Evolutionary conservation across 805 yeast species (phyloP).

Genomic region (Kazachstania martiniae): DNA sequence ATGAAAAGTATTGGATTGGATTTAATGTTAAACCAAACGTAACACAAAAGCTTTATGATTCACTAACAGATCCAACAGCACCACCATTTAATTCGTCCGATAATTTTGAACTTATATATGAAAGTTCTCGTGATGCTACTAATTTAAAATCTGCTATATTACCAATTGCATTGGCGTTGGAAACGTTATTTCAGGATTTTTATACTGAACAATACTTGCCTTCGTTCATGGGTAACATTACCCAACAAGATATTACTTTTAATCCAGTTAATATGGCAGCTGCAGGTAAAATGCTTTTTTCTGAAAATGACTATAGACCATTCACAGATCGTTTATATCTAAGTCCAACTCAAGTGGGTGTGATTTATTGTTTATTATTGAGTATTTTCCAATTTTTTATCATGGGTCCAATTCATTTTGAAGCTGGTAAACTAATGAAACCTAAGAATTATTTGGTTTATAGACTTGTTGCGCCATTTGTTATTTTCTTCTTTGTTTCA

Average conservation of each 20-base stretch:
- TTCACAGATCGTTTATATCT: constrained; percentile 36
- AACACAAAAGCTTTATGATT: constrained; percentile 20
- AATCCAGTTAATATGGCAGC: constrained; percentile 4
- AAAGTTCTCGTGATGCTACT: constrained; percentile 51
- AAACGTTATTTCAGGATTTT: constrained; percentile 6
- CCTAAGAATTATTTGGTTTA: constrained; percentile 38
- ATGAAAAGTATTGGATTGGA: constrained; percentile 52
- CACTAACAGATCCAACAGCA: constrained; percentile 12
- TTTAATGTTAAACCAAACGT: constrained; percentile 42
- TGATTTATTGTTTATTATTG: constrained; percentile 57
- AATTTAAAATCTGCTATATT: constrained; percentile 36
- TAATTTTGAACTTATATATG: constrained; percentile 35
- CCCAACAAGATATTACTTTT: background rate
- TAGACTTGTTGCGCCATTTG: constrained; percentile 38
- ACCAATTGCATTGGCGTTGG: constrained; percentile 32
- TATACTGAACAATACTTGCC: constrained; percentile 1
- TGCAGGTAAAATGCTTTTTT: constrained; percentile 26
- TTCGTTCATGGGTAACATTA: constrained; percentile 13
- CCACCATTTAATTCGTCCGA: constrained; percentile 10
- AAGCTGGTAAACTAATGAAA: constrained; percentile 36
- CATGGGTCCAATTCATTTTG: constrained; percentile 42
- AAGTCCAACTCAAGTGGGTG: constrained; percentile 67
- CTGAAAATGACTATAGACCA: constrained; percentile 38
- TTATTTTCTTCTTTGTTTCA: constrained; percentile 45
- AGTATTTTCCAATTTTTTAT: constrained; percentile 60